These are phyloP conservation scores for Fusarium keratoplasticum DNA, from an alignment of 2,329 filamentous ascomycete genomes.

Conservation along the genomic window DNA sequence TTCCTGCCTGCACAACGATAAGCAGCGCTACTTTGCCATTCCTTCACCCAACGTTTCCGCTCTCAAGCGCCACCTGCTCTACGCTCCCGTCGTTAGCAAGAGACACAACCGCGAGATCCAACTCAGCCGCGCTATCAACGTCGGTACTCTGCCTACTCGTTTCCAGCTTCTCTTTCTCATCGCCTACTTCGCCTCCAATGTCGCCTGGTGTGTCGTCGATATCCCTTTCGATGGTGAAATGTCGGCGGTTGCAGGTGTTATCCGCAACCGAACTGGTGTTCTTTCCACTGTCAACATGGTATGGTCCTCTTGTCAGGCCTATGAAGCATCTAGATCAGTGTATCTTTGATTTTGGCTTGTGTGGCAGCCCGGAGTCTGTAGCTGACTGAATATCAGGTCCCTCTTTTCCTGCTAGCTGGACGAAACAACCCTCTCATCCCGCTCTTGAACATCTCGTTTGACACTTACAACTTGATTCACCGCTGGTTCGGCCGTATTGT, in stretches of 20 bases:
- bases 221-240: conserved; percentile 66
- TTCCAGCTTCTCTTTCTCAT: conserved; percentile 68
- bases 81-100: conserved; percentile 71
- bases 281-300: conserved; percentile 82
- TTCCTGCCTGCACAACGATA: conserved; percentile 81
- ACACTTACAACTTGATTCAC: conserved; percentile 85
- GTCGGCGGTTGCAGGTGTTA: conserved; percentile 58
- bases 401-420: conserved; percentile 78
- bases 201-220: conserved; percentile 74
- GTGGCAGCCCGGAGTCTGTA: neutral
- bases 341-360: neutral
- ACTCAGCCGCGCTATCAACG: conserved; percentile 67
- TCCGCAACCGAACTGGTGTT: conserved; percentile 77
- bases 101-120: conserved; percentile 74
- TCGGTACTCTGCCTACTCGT: conserved; percentile 71
- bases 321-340: neutral
- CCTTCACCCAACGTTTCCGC: conserved; percentile 66
- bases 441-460: conserved; percentile 79
- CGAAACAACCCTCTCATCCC: conserved; percentile 83
- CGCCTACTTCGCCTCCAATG: conserved; percentile 68
- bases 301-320: conserved; percentile 11
- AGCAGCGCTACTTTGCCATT: conserved; percentile 80
- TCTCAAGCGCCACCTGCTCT: conserved; percentile 81
- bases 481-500: conserved; percentile 85
- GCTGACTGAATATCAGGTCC: conserved; percentile 55